Evolutionary conservation across 768 basidiomycete genomes (phyloP).

Genomic region (Roridomyces roridus): DNA sequence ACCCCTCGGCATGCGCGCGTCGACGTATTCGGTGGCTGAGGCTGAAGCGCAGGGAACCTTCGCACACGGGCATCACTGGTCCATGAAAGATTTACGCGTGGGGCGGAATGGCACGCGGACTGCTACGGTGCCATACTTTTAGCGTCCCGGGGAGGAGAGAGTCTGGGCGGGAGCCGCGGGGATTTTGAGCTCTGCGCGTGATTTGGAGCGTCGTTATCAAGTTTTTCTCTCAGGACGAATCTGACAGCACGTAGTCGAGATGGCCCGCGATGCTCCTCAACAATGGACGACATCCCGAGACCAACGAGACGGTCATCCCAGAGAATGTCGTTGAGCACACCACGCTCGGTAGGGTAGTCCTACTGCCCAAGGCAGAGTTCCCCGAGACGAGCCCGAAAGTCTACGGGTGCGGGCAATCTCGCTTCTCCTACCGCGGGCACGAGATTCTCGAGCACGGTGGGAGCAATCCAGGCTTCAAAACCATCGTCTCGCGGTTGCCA

Average conservation of each 20-base stretch:
- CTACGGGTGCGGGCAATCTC: conserved; percentile 47
- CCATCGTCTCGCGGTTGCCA: conserved; percentile 25
- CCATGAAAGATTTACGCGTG: conserved; percentile 36
- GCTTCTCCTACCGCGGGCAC: conserved; percentile 46
- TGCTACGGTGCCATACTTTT: conserved; percentile 46
- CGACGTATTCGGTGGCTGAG: conserved; percentile 45
- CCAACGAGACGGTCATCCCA: conserved; percentile 44
- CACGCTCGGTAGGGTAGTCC: conserved; percentile 41
- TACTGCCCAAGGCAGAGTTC: conserved; percentile 39
- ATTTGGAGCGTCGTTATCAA: conserved; percentile 46
- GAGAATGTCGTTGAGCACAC: conserved; percentile 41
- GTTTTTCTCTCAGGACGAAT: too few relatives aligned
- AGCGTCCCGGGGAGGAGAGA: conserved; percentile 43
- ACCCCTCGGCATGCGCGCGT: conserved; percentile 45
- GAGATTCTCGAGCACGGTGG: conserved; percentile 53
- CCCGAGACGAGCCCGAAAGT: conserved; percentile 45
- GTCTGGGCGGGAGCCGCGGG: conserved; percentile 51
- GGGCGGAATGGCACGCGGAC: conserved; percentile 38
- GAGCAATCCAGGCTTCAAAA: conserved; percentile 43
- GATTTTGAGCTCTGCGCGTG: conserved; percentile 44
- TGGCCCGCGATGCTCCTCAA: conserved; percentile 50
- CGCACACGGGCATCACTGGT: conserved; percentile 44
- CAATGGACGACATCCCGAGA: conserved; percentile 44
- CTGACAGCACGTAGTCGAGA: conserved; percentile 26
- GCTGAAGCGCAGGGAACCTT: conserved; percentile 39